Percentiles rank a stretch among this genome's conserved stretches.
These are phyloP conservation scores for Didymella arachidicola DNA, from an alignment of 2,329 filamentous ascomycete species.

Conservation along the genomic window DNA sequence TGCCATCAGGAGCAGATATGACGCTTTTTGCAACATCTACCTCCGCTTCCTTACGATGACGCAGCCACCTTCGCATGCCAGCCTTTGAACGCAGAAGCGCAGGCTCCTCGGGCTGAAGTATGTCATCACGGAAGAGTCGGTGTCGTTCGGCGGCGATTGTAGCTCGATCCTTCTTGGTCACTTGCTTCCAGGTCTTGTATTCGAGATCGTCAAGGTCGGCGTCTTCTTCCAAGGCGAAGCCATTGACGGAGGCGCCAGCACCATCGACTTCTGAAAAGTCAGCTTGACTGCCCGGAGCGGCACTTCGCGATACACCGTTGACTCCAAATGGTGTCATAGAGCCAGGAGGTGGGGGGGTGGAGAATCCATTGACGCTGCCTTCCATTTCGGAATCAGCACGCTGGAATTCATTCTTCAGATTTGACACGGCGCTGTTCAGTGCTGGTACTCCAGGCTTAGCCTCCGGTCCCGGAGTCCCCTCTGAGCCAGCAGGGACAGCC, in stretches of 20 bases:
- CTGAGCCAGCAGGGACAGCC: constrained; percentile 74
- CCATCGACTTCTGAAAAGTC: constrained; percentile 90
- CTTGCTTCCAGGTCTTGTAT: constrained; percentile 98
- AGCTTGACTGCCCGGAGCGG: constrained; percentile 70
- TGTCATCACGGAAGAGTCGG: constrained; percentile 83
- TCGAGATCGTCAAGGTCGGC: constrained; percentile 85
- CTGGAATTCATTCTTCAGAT: constrained; percentile 61
- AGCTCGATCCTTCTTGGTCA: constrained; percentile 95
- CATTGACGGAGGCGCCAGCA: constrained; percentile 69
- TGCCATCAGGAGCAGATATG: constrained; percentile 55
- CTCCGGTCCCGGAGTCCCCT: constrained; percentile 79
- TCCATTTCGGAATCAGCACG: constrained; percentile 81
- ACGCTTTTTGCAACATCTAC: constrained; percentile 58
- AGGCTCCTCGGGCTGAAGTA: constrained; percentile 85
- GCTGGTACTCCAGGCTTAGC: constrained; percentile 74
- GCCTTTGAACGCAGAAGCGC: constrained; percentile 84
- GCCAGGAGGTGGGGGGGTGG: constrained; percentile 81
- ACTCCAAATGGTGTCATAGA: constrained; percentile 77
- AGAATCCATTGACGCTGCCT: constrained; percentile 81
- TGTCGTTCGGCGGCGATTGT: constrained; percentile 84
- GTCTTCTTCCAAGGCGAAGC: constrained; percentile 74
- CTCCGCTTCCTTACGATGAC: constrained; percentile 73
- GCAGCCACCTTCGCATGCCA: constrained; percentile 87
- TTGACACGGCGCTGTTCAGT: constrained; percentile 57
- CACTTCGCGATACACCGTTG: constrained; percentile 70